Base-by-base conservation (phyloP, 1,284 basidiomycete genomes). In the Malassezia globosa region DNA sequence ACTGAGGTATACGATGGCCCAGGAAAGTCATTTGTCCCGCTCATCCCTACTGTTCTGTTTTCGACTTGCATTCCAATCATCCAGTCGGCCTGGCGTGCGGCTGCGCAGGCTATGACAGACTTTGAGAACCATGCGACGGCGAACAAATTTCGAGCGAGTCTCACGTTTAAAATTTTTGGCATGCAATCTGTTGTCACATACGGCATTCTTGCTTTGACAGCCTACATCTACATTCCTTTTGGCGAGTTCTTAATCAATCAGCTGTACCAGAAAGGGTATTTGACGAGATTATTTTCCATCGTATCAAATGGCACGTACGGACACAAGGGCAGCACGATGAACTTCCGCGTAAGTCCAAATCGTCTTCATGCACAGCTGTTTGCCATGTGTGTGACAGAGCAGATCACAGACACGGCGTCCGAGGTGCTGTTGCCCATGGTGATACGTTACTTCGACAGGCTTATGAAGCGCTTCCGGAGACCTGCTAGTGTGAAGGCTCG, bases 291-390 rank as follows among this genome's bases (percentile, higher is more conserved):
- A 8, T 58, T 70, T 19, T 50, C 54, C 14, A 31, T 51, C 6
- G 60, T 68, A 1, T 54, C 59, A 18, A 46, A 40, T 10, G 45
- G 61, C 13, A 71, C 72, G 21, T 55, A 67, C 18, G 27, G 52
- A 13, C 2, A 31, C 1, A 37, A 52, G 8, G 38, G 31, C 1
- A 37, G 42, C 56, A 56, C 55, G 3, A 47, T 64, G 21, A 46
- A 62, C 11, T 73, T 75, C 55, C 60, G 66, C 39, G 75, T 54
- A 76, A 76, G 78, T 56, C 68, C 75, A n/a, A 78, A 67, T 18
- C 77, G 90, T 44, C 77, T 97, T 55, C 81, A 84, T 72, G 82
- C 84, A 41, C 88, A 96, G 76, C 83, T 97, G 77, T 95, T 95
- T 71, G 89, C 92, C 11, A 87, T 84, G 69, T 84, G 82, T 27